These are phyloP conservation scores for Phialocephala subalpina DNA, from an alignment of 2,329 filamentous ascomycete genomes.

Conservation along the genomic window DNA sequence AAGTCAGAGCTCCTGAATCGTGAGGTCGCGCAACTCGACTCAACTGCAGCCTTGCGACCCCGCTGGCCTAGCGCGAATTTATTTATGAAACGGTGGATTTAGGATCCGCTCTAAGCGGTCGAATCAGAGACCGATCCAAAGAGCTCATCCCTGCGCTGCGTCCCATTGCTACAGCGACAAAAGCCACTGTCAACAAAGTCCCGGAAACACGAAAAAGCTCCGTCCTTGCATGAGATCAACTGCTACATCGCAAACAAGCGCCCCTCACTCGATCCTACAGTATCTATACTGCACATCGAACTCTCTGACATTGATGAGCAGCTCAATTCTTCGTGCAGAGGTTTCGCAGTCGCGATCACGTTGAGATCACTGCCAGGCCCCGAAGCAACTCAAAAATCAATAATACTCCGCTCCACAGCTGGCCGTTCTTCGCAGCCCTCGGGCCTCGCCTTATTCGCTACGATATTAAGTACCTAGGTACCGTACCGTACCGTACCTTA, in stretches of 20 bases:
- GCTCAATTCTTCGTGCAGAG: slow-evolving; percentile 27
- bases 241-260: slow-evolving; percentile 18
- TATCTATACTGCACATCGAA: too few relatives aligned
- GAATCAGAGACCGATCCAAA: background rate
- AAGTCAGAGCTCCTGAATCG: background rate
- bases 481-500: too few relatives aligned
- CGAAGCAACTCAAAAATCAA: slow-evolving; percentile 5
- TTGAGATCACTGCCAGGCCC: slow-evolving; percentile 33
- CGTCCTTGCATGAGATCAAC: slow-evolving; percentile 6
- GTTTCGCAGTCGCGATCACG: slow-evolving; percentile 41
- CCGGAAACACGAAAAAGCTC: background rate
- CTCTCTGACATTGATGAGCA: slow-evolving; percentile 41
- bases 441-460: slow-evolving; percentile 12
- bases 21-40: too few relatives aligned
- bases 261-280: slow-evolving; percentile 21
- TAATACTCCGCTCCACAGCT: background rate
- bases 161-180: background rate
- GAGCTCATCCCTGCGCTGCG: too few relatives aligned
- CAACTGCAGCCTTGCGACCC: slow-evolving; percentile 25
- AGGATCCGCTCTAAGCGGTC: background rate
- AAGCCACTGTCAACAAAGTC: background rate
- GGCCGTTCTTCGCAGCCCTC: slow-evolving; percentile 16
- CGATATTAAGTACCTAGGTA: background rate
- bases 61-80: background rate
- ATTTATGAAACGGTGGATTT: slow-evolving; percentile 10